A percentile compares a stretch with the other conserved stretches of the same genome.
These are phyloP conservation scores for Cynara cardunculus DNA, from an alignment of 129 eudicot genomes.

Conservation along the genomic window DNA sequence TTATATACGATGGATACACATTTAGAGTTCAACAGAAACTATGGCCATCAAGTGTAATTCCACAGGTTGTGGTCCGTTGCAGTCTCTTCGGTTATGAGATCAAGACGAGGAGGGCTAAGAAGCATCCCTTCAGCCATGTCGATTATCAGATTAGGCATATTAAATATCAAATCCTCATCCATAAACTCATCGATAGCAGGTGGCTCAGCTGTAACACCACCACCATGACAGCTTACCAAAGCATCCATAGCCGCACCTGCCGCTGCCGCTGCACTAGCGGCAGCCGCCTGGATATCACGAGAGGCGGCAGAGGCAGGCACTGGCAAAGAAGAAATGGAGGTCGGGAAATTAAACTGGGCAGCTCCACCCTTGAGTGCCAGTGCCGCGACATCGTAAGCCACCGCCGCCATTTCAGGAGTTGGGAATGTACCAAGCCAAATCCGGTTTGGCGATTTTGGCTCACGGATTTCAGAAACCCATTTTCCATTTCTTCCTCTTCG, in stretches of 20 bases:
- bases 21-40: not conserved
- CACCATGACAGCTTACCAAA: not conserved
- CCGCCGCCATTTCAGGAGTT: slow-evolving; percentile 48
- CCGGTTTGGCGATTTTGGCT: slow-evolving; percentile 43
- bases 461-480: slow-evolving; percentile 55
- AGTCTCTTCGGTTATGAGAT: slow-evolving; percentile 1
- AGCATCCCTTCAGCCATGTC: slow-evolving; percentile 57
- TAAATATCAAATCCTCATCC: slow-evolving; percentile 49
- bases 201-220: not conserved
- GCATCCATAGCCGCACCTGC: slow-evolving; percentile 44
- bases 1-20: not conserved
- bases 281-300: slow-evolving; percentile 39
- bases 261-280: slow-evolving; percentile 41
- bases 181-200: slow-evolving; percentile 21
- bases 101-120: slow-evolving; percentile 44
- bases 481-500: slow-evolving; percentile 34
- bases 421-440: slow-evolving; percentile 51
- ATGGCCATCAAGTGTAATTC: slow-evolving; percentile 20
- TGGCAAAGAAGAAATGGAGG: slow-evolving; percentile 34
- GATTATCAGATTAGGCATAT: slow-evolving; percentile 39
- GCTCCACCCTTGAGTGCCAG: slow-evolving; percentile 39
- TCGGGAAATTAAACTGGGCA: slow-evolving; percentile 39
- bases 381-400: slow-evolving; percentile 52
- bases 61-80: slow-evolving; percentile 27
- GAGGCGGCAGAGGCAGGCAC: slow-evolving; percentile 34